phyloP scores from a whole-genome alignment of 371 early-diverging fungal species.

The Funneliformis caledonium region DNA sequence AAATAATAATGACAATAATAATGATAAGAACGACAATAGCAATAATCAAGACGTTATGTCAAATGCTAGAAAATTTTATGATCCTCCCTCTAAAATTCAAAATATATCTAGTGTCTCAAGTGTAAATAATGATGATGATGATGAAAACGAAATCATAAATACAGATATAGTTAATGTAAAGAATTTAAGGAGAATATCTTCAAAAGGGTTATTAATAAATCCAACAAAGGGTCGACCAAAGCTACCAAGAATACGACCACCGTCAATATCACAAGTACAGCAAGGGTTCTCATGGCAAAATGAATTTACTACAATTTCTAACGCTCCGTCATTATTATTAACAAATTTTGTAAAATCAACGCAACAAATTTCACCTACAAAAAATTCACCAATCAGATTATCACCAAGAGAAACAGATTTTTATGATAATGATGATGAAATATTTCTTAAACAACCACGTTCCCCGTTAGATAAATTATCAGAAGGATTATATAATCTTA shows the following conservation, averaged over 20 bases:
- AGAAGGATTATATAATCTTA: not conserved
- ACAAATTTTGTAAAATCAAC: not conserved
- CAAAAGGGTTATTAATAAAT: conserved; percentile 6
- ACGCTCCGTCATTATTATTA: not conserved
- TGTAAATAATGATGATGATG: not conserved
- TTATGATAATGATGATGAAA: not conserved
- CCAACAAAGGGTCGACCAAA: conserved; percentile 25
- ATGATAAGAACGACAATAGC: too few species aligned
- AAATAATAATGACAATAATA: not conserved
- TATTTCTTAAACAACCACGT: not conserved
- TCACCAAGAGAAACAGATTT: not conserved
- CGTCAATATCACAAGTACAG: not conserved
- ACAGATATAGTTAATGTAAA: not conserved
- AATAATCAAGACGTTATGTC: not conserved
- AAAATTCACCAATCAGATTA: not conserved
- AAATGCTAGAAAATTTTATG: conserved; percentile 21
- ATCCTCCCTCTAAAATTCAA: not conserved
- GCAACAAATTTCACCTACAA: conserved; percentile 4
- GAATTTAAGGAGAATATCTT: not conserved
- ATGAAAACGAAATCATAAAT: not conserved
- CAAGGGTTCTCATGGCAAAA: not conserved
- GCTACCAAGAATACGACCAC: conserved; percentile 15
- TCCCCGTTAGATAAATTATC: conserved; percentile 39
- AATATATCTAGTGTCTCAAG: not conserved
- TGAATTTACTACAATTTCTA: not conserved